Conservation (phyloP, 257 asterid genomes). For the Cinchona pubescens region DNA sequence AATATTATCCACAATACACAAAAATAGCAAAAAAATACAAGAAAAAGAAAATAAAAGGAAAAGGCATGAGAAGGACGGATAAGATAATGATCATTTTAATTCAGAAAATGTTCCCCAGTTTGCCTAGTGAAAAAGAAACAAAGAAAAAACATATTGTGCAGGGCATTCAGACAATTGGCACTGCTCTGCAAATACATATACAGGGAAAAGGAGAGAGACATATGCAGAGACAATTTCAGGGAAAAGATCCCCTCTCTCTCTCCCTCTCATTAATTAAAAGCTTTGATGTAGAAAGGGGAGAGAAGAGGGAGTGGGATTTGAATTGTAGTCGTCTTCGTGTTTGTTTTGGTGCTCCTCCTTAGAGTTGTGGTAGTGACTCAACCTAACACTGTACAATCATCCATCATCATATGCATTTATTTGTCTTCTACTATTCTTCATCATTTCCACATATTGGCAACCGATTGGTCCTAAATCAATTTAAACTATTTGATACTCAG, state of each 20-base stretch:
- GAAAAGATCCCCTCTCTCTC: slow-evolving; percentile 13
- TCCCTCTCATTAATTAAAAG: too few species aligned
- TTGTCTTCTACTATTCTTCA: slow-evolving; percentile 22
- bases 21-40: neutral
- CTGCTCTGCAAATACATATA: slow-evolving; percentile 27
- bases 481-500: too few species aligned
- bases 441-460: neutral
- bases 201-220: slow-evolving; percentile 25
- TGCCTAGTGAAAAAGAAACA: slow-evolving; percentile 32
- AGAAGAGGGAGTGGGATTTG: slow-evolving; percentile 1
- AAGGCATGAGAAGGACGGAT: slow-evolving; percentile 25
- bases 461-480: too few species aligned
- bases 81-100: slow-evolving; percentile 36
- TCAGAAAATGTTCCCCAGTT: slow-evolving; percentile 51
- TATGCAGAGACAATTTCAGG: slow-evolving; percentile 18
- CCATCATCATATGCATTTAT: slow-evolving; percentile 17
- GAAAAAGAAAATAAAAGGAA: neutral
- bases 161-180: slow-evolving; percentile 28
- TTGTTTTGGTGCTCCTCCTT: slow-evolving; percentile 1
- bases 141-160: slow-evolving; percentile 25
- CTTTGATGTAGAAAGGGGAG: slow-evolving; percentile 4
- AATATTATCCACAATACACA: slow-evolving; percentile 6
- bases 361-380: slow-evolving; percentile 7
- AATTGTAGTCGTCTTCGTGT: neutral
- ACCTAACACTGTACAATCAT: slow-evolving; percentile 15